Base-by-base conservation (phyloP, 2,329 filamentous ascomycete genomes). In the Monilinia aucupariae region DNA sequence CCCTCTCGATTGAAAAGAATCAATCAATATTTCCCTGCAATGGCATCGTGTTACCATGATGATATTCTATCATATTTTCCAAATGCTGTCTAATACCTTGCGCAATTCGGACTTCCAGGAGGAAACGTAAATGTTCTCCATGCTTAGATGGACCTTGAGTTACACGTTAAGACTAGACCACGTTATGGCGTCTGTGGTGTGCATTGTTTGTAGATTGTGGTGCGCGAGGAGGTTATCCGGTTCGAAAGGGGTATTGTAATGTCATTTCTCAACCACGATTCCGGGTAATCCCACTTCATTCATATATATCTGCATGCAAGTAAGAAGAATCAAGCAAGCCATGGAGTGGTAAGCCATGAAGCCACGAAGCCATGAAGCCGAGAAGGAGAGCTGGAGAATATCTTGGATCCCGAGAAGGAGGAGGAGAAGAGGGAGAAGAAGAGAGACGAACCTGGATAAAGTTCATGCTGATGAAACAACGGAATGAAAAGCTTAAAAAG, bases 11-110 rank as follows among this genome's bases (percentile, higher is more conserved):
- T 58, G 51, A 62, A 58, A 56, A 56, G 32, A 50, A 58, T 50
- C 43, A 58, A 58, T 58, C 60, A 62, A 62, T 62, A 62, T 37
- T 62, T 56, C 10, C 58, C 20, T 51, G 32, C 45, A 53, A 60
- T 52, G 20, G 22, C 3, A n/a, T 49, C 25, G 60, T 58, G 45
- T 41, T 30, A 62, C 60, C 22, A 27, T 8, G 15, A 37, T 56
- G 30, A 34, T 8, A 17, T 39, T 62, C 52, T 62, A 41, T 62
- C 60, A 62, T 20, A 56, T 62, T 49, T 12, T 49, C 22, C 20
- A 39, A 39, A 22, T 54, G 45, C 10, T 45, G 8, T 39, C 25
- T 56, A 20, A 55, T 30, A 30, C 13, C 15, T 9, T 48, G 56
- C 37, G 41, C 27, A 25, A 22, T 32, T 56, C 53, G 30, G 60